Conservation (phyloP, 2,329 filamentous ascomycete species). For the Paracorniculantispora psalliotae region DNA sequence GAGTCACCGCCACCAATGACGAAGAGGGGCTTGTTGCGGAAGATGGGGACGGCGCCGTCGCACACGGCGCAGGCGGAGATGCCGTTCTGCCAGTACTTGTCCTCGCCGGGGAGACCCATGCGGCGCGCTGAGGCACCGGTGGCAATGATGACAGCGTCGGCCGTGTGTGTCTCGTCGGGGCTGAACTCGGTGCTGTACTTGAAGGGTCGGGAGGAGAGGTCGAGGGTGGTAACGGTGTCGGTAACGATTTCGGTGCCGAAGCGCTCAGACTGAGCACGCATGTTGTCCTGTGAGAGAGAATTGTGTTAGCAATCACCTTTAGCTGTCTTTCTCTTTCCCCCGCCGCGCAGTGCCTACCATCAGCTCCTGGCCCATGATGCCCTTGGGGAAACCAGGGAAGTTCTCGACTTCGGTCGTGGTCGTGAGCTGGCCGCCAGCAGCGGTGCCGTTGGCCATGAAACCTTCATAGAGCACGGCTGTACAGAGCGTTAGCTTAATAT, state of each 20-base stretch:
- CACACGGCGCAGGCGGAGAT: conserved; percentile 96
- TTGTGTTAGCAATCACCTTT: conserved; percentile 8
- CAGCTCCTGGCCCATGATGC: conserved; percentile 78
- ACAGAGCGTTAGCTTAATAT: conserved; percentile 16
- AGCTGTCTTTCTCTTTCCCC: neutral
- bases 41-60: conserved; percentile 94
- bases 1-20: conserved; percentile 97
- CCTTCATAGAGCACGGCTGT: conserved; percentile 89
- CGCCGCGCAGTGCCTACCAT: conserved; percentile 55
- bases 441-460: conserved; percentile 95
- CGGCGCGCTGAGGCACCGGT: conserved; percentile 90
- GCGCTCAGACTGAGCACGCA: conserved; percentile 84
- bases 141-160: conserved; percentile 88
- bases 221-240: conserved; percentile 86
- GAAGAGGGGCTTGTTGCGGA: conserved; percentile 90
- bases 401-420: conserved; percentile 99
- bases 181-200: conserved; percentile 89
- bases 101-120: conserved; percentile 78
- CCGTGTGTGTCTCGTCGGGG: conserved; percentile 77
- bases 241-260: conserved; percentile 92
- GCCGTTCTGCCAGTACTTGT: conserved; percentile 95
- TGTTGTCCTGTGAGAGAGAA: conserved; percentile 59
- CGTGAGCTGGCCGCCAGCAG: conserved; percentile 92
- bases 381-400: conserved; percentile 89
- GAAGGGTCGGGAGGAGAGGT: conserved; percentile 80